phyloP scores from a whole-genome alignment of 768 basidiomycete species.

The Suillus subaureus region DNA sequence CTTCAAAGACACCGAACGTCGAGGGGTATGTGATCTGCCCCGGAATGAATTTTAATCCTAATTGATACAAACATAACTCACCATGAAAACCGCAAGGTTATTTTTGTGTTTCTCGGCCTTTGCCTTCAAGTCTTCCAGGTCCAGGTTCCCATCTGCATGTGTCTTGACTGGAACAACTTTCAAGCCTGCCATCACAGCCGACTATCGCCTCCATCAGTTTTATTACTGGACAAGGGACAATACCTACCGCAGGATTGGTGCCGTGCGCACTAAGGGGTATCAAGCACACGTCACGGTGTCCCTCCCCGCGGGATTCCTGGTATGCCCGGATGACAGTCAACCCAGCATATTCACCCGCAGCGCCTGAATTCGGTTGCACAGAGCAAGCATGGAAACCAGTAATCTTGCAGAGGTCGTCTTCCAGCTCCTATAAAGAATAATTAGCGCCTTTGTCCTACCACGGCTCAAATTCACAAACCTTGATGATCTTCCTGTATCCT shows the following conservation, averaged over 20 bases:
- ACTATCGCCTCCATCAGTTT: constrained; percentile 48
- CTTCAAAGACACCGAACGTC: constrained; percentile 97
- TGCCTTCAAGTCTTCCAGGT: constrained; percentile 78
- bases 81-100: constrained; percentile 95
- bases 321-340: constrained; percentile 93
- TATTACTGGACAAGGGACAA: not conserved
- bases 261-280: constrained; percentile 98
- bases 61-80: constrained; percentile 33
- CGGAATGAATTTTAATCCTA: constrained; percentile 14
- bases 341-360: constrained; percentile 97
- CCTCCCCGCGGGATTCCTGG: constrained; percentile 86
- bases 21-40: constrained; percentile 92
- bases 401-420: constrained; percentile 86
- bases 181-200: constrained; percentile 95
- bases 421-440: constrained; percentile 69
- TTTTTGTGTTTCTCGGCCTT: constrained; percentile 94
- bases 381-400: constrained; percentile 97
- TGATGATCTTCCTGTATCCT: constrained; percentile 84
- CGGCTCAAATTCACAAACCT: constrained; percentile 41
- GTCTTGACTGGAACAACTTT: constrained; percentile 97
- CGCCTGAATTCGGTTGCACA: constrained; percentile 98
- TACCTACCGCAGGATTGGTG: constrained; percentile 91
- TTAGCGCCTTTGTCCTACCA: constrained; percentile 13
- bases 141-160: constrained; percentile 82
- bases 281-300: constrained; percentile 85